These are phyloP conservation scores for Dryadomyces quercivorus DNA, from an alignment of 2,329 filamentous ascomycete genomes.

Conservation along the genomic window DNA sequence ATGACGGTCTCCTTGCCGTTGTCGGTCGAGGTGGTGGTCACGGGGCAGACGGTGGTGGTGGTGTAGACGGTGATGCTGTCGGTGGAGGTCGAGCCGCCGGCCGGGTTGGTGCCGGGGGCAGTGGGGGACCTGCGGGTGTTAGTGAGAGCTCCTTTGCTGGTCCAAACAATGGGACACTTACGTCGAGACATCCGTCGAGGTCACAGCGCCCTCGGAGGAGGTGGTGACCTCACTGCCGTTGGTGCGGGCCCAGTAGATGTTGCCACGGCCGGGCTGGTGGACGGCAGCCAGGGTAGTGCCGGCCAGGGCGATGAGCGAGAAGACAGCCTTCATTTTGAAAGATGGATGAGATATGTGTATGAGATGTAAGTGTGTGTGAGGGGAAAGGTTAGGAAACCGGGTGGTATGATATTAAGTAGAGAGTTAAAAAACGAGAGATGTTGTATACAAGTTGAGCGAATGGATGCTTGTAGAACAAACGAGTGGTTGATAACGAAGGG, in stretches of 20 bases:
- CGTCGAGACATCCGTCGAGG: slow-evolving; percentile 28
- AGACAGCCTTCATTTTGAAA: slow-evolving; percentile 19
- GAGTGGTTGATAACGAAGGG: neutral
- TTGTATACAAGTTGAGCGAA: neutral
- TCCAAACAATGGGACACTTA: no score
- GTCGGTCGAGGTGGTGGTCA: neutral
- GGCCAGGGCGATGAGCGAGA: slow-evolving; percentile 20
- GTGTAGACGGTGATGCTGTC: slow-evolving; percentile 13
- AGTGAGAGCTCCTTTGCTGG: no score
- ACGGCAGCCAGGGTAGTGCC: slow-evolving; percentile 13
- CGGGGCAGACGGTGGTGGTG: slow-evolving; percentile 19
- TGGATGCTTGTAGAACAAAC: neutral
- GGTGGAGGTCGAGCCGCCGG: neutral
- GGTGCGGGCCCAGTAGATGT: neutral
- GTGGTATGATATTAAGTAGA: neutral
- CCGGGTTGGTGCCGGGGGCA: neutral
- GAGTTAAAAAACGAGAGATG: neutral
- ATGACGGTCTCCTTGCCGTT: neutral
- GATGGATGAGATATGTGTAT: no score
- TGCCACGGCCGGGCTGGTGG: neutral
- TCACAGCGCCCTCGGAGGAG: slow-evolving; percentile 29
- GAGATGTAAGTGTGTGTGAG: neutral
- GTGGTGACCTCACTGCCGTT: neutral
- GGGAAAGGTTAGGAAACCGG: neutral
- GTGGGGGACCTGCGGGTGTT: slow-evolving; percentile 14